Percentiles rank a stretch among this genome's conserved stretches.
These are phyloP conservation scores for Inga leiocalycina DNA, from an alignment of 306 rosid genomes.

Conservation along the genomic window DNA sequence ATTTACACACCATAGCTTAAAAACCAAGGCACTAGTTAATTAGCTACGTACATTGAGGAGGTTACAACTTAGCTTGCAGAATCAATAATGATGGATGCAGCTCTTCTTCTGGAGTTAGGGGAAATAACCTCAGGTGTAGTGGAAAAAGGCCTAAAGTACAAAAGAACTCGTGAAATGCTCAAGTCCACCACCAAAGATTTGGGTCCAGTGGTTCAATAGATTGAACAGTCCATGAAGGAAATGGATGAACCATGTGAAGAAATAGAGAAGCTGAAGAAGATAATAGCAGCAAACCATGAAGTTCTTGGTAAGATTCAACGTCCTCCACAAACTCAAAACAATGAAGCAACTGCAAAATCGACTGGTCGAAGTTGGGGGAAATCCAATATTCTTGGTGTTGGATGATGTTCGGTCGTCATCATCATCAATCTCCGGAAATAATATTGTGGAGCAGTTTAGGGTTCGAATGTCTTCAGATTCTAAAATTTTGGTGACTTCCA, in stretches of 20 bases:
- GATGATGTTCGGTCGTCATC: background rate
- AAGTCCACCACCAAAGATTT: background rate
- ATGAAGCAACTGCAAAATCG: background rate
- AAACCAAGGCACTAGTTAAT: background rate
- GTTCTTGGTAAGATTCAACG: background rate
- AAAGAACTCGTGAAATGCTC: background rate
- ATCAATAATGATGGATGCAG: background rate
- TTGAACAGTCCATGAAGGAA: background rate
- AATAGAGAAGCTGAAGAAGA: background rate
- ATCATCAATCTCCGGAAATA: background rate
- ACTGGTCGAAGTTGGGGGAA: background rate
- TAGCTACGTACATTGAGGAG: background rate
- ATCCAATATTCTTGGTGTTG: background rate
- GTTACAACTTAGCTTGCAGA: too few species aligned
- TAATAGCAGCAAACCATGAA: background rate
- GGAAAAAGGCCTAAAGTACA: background rate
- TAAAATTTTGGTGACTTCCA: background rate
- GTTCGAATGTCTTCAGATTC: background rate
- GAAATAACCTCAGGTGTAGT: background rate
- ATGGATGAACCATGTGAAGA: background rate
- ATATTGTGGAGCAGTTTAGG: background rate
- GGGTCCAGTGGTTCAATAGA: background rate
- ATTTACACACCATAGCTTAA: too few species aligned
- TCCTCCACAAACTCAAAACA: background rate
- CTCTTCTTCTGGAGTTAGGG: background rate